Base-by-base conservation (phyloP, 1,139 yeast genomes). In the Scheffersomyces illinoinensis region DNA sequence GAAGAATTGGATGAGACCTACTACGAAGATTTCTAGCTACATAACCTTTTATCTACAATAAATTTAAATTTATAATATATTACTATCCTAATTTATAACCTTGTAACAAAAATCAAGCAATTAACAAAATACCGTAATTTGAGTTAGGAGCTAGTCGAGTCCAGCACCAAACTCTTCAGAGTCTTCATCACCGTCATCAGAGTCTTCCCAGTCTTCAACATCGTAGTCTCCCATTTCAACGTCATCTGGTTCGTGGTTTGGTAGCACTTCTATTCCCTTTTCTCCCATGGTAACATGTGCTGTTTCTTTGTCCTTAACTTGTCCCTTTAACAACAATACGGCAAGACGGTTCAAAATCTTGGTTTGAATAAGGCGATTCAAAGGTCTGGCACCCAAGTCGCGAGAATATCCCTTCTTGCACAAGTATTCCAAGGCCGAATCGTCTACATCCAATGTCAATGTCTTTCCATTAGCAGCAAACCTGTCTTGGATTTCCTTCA, bases 381-480 rank as follows among this genome's bases (percentile, higher is more conserved):
- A 84, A 61, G 99, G 99, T 74, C 99, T 86, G 2, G 99, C 99
- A 76, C 99, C 99, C 73, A 95, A 82, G 73, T 93, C 97, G 57
- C 90, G 84, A 33, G 97, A 92, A 77, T 93, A 95, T 54, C 99
- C 99, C 68, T 93, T 81, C 67, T 84, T 82, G 67, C 93, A 86
- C 64, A 95, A 81, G 80, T 89, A 95, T 57, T 90, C 93, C 69
- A 90, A 78, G 7, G 98, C 97, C 6, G 80, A 86, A 55, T 85
- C 87, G 58, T 88, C 87, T 19, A 93, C 83, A 51, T 88, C 84
- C 68, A 96, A 85, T 46, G 82, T 79, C 68, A 93, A 82, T 59
- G 86, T 82, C 78, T 91, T 92, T 71, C 95, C 97, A 74, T 90
- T 93, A 55, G 85, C 85, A 64, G 85, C 90, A 75, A 96, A 93